These are phyloP conservation scores for Scedosporium boydii DNA, from an alignment of 2,329 filamentous ascomycete genomes.

Conservation along the genomic window DNA sequence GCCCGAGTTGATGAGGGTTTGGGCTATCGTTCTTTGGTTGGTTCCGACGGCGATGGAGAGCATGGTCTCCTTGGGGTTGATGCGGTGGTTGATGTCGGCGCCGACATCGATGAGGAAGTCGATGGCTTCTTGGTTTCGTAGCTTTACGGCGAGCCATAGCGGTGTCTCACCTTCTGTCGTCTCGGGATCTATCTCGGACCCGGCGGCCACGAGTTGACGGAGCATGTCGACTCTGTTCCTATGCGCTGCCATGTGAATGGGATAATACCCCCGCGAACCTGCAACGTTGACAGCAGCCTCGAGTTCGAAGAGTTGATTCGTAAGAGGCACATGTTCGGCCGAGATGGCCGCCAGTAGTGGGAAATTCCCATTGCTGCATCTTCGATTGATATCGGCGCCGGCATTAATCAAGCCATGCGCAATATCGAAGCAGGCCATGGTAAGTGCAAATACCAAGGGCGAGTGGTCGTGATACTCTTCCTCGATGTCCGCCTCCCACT, in stretches of 20 bases:
- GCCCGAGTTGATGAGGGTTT: slow-evolving; percentile 12
- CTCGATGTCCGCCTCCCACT: slow-evolving; percentile 14
- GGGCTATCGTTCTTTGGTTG: slow-evolving; percentile 10
- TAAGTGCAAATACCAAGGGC: slow-evolving; percentile 15
- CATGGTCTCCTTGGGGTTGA: slow-evolving; percentile 8
- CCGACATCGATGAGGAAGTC: slow-evolving; percentile 12
- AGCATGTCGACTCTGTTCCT: slow-evolving; percentile 13
- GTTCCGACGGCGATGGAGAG: slow-evolving; percentile 11
- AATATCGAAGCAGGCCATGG: slow-evolving; percentile 16
- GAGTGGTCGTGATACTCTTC: slow-evolving; percentile 12
- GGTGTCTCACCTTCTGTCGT: slow-evolving; percentile 16
- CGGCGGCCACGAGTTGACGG: slow-evolving; percentile 13
- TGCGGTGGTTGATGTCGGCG: slow-evolving; percentile 12
- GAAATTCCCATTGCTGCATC: slow-evolving; percentile 10
- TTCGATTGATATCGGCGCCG: slow-evolving; percentile 13
- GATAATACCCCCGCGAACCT: slow-evolving; percentile 10
- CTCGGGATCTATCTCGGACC: slow-evolving; percentile 12
- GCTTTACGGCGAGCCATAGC: slow-evolving; percentile 13
- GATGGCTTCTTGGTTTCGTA: slow-evolving; percentile 13
- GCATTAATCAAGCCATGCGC: slow-evolving; percentile 11
- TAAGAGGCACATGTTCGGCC: slow-evolving; percentile 26
- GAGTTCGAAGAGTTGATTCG: slow-evolving; percentile 11
- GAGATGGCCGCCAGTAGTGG: slow-evolving; percentile 33
- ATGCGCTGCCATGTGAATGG: slow-evolving; percentile 16
- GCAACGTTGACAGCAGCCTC: slow-evolving; percentile 5